These are phyloP conservation scores for Mortierella sp. DNA, from an alignment of 371 early-diverging fungal species.

Conservation along the genomic window DNA sequence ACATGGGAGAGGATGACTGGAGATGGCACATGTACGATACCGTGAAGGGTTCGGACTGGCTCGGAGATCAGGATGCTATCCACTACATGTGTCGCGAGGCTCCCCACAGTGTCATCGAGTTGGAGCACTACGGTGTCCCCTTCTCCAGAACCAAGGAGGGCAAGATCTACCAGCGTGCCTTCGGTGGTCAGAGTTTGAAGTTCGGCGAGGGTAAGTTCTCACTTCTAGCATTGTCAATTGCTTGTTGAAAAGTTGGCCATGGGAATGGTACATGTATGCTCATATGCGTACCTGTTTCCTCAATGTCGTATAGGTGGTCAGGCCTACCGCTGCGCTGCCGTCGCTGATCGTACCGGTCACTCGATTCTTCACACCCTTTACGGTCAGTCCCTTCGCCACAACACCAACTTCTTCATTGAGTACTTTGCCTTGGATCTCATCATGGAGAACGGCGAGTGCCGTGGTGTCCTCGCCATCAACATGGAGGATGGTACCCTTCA, in stretches of 20 bases:
- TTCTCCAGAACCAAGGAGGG: constrained; percentile 98
- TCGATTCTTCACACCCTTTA: constrained; percentile 97
- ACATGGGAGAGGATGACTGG: constrained; percentile 99
- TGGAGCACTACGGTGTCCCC: constrained; percentile 98
- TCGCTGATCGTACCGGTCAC: constrained; percentile 99
- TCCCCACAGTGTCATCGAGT: constrained; percentile 94
- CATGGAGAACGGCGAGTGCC: constrained; percentile 98
- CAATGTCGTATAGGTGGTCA: constrained; percentile 81
- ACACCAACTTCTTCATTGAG: constrained; percentile 98
- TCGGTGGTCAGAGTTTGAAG: constrained; percentile 96
- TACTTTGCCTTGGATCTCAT: constrained; percentile 98
- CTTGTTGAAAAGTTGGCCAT: too few relatives aligned
- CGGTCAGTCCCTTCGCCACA: constrained; percentile 95
- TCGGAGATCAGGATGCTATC: constrained; percentile 98
- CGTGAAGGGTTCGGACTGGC: constrained; percentile 98
- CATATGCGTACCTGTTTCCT: too few relatives aligned
- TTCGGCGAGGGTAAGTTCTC: constrained; percentile 85
- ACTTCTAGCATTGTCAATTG: not conserved
- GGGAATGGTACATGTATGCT: too few relatives aligned
- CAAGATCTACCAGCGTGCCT: constrained; percentile 98
- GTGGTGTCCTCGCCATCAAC: constrained; percentile 95
- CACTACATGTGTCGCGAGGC: constrained; percentile 99
- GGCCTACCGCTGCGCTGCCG: constrained; percentile 98
- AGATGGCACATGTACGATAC: constrained; percentile 99
- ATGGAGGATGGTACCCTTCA: constrained; percentile 98